These are phyloP conservation scores for Suillus placidus DNA, from an alignment of 768 basidiomycete genomes.

Conservation along the genomic window DNA sequence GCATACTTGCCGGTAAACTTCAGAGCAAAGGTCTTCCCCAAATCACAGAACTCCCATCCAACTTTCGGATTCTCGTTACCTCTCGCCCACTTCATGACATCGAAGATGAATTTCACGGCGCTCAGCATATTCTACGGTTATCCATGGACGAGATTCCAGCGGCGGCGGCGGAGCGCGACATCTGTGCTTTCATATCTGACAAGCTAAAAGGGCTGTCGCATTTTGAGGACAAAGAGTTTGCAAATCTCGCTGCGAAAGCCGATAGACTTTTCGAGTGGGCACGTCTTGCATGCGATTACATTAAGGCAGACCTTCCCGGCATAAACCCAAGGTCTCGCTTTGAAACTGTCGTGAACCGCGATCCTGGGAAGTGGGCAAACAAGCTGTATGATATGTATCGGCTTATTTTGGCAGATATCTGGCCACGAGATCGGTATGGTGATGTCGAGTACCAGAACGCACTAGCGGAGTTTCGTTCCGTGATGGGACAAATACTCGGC, in stretches of 20 bases:
- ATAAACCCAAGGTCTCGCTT: not conserved
- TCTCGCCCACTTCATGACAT: conserved; percentile 12
- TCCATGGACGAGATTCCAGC: conserved; percentile 2
- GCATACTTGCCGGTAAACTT: conserved; percentile 12
- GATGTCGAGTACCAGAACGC: not conserved
- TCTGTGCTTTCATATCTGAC: not conserved
- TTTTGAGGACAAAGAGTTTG: not conserved
- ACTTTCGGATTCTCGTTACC: conserved; percentile 15
- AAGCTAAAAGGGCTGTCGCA: not conserved
- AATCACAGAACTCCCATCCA: conserved; percentile 8
- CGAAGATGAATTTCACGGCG: not conserved
- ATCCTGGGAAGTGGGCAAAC: not conserved
- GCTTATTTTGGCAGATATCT: not conserved
- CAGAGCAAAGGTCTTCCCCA: not conserved
- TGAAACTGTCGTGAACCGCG: not conserved
- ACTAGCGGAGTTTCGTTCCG: not conserved
- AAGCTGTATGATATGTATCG: not conserved
- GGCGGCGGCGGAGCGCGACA: not conserved
- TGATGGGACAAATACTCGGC: conserved; percentile 9
- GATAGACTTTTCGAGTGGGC: conserved; percentile 14
- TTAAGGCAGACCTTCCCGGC: not conserved
- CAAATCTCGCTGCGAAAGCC: not conserved
- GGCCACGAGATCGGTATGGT: not conserved
- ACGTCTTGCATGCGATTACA: conserved; percentile 6
- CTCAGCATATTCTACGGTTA: not conserved